These are phyloP conservation scores for Nidularia sp. DNA, from an alignment of 768 basidiomycete genomes.

Conservation along the genomic window DNA sequence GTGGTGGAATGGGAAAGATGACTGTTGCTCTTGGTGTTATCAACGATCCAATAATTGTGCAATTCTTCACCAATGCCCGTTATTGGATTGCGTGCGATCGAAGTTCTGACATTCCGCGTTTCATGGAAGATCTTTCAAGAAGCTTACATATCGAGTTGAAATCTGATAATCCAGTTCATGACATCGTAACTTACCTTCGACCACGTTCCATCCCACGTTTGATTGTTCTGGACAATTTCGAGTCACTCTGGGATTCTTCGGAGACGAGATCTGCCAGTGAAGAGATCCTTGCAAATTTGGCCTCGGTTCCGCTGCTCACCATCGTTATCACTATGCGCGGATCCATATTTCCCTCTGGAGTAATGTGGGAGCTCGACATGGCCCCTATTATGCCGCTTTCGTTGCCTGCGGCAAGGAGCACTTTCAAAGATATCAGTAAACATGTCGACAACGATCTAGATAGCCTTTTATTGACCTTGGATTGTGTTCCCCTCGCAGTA, in stretches of 20 bases:
- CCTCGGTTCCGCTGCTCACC: constrained; percentile 11
- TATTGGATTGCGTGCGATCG: constrained; percentile 25
- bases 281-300: constrained; percentile 15
- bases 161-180: constrained; percentile 3
- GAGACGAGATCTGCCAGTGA: constrained; percentile 18
- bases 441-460: constrained; percentile 15
- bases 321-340: constrained; percentile 25
- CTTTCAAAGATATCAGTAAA: constrained; percentile 18
- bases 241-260: constrained; percentile 24
- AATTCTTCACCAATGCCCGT: constrained; percentile 11
- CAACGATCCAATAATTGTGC: constrained; percentile 12
- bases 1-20: constrained; percentile 29
- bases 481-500: constrained; percentile 28
- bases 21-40: constrained; percentile 21
- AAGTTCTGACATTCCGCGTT: constrained; percentile 14
- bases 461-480: constrained; percentile 20
- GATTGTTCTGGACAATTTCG: constrained; percentile 27
- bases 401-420: constrained; percentile 14
- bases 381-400: constrained; percentile 21
- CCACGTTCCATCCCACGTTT: constrained; percentile 10
- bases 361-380: constrained; percentile 16
- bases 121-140: constrained; percentile 15
- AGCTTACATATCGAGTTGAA: constrained; percentile 8
- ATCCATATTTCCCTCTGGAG: constrained; percentile 19
- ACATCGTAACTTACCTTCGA: constrained; percentile 7